phyloP scores from a whole-genome alignment of 2,329 filamentous ascomycete species.

The Cladosporium sp. region DNA sequence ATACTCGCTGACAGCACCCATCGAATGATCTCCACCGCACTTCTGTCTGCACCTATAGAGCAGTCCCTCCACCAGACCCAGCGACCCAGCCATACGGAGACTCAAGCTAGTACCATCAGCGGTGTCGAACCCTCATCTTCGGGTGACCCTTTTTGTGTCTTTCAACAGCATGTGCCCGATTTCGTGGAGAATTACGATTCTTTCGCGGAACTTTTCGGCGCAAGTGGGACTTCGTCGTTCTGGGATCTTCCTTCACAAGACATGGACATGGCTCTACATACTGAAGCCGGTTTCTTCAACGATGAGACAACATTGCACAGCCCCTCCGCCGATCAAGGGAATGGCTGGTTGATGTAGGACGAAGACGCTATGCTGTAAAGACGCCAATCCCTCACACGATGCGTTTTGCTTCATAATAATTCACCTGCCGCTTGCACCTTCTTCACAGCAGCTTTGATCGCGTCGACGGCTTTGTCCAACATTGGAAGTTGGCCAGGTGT shows the following conservation, averaged over 20 bases:
- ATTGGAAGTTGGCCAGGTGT: not conserved
- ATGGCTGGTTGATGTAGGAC: not conserved
- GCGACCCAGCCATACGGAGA: not conserved
- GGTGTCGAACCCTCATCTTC: not conserved
- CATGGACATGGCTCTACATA: not conserved
- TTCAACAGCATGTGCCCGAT: not conserved
- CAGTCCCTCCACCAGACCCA: not conserved
- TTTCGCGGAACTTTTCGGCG: not conserved
- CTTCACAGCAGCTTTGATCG: not conserved
- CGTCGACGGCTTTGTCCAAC: not conserved
- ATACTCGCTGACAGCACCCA: not conserved
- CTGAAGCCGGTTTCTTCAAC: not conserved
- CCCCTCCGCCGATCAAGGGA: not conserved
- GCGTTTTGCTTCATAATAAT: too few relatives aligned
- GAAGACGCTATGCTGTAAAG: too few relatives aligned
- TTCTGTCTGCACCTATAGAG: too few relatives aligned
- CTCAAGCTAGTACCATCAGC: too few relatives aligned
- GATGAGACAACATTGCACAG: not conserved
- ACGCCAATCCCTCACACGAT: too few relatives aligned
- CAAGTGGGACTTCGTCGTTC: not conserved
- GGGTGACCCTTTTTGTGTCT: not conserved
- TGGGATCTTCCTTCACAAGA: not conserved
- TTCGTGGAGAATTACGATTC: not conserved
- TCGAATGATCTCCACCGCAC: not conserved
- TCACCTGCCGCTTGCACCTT: not conserved